A percentile compares a stretch with the other conserved stretches of the same genome.
Conservation (phyloP, 176 grass and related monocot species). For the Carex myosuroides region DNA sequence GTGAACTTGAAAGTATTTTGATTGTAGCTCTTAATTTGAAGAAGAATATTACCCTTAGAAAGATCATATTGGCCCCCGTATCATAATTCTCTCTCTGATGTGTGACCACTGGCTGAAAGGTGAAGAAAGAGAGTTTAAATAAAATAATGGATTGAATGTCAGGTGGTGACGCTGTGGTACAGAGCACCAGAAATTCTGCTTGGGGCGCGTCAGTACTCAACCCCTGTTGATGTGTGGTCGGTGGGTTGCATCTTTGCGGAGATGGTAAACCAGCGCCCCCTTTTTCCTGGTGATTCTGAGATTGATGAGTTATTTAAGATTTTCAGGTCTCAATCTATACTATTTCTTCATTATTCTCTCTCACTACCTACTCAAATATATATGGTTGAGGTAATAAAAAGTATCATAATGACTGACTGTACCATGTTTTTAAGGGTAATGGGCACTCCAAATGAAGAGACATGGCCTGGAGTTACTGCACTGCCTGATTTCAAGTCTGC, state of each 20-base stretch:
- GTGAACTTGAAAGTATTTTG: background rate
- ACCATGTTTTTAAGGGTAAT: slow-evolving; percentile 42
- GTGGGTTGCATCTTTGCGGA: slow-evolving; percentile 96
- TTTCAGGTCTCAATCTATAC: slow-evolving; percentile 57
- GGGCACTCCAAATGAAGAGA: slow-evolving; percentile 88
- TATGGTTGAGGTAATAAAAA: background rate
- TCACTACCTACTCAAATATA: background rate
- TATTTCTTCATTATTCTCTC: background rate
- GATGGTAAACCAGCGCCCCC: slow-evolving; percentile 87
- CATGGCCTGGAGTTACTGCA: slow-evolving; percentile 75
- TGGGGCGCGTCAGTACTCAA: slow-evolving; percentile 77
- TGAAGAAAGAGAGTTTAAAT: background rate
- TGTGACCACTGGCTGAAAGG: background rate
- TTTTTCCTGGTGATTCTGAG: slow-evolving; percentile 93
- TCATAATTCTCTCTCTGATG: background rate
- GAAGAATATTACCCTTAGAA: background rate
- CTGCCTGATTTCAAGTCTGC: slow-evolving; percentile 83
- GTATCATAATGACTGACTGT: slow-evolving; percentile 5
- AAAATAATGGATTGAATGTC: slow-evolving; percentile 29
- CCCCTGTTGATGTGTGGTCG: slow-evolving; percentile 93
- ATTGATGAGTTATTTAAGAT: slow-evolving; percentile 94
- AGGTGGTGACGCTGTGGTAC: slow-evolving; percentile 97
- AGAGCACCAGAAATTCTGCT: slow-evolving; percentile 92
- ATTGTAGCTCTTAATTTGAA: background rate
- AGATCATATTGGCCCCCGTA: background rate